phyloP scores from a whole-genome alignment of 2,329 filamentous ascomycete genomes.

The Colletotrichum truncatum region DNA sequence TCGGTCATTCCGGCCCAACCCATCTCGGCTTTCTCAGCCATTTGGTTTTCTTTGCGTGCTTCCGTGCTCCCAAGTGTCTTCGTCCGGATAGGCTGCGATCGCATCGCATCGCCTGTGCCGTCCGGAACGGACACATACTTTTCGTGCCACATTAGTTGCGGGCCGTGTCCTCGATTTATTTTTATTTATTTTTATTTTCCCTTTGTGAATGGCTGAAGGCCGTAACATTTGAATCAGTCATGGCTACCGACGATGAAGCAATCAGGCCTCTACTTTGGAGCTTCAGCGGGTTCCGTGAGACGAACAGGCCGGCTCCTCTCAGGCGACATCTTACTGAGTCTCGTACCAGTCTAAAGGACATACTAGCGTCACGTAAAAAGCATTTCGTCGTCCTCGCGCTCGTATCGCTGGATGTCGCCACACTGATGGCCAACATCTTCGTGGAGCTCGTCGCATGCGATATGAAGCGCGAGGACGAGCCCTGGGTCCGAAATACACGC shows the following conservation, averaged over 20 bases:
- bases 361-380: constrained; percentile 46
- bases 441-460: constrained; percentile 59
- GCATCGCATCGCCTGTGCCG: not conserved
- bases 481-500: constrained; percentile 50
- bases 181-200: not conserved
- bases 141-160: not conserved
- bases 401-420: constrained; percentile 55
- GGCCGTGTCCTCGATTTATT: too few species aligned
- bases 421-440: constrained; percentile 57
- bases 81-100: constrained; percentile 14
- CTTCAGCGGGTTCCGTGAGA: constrained; percentile 28
- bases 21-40: constrained; percentile 2
- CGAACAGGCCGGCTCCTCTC: constrained; percentile 18
- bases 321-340: constrained; percentile 25
- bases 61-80: not conserved
- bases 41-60: not conserved
- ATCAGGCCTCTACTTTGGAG: constrained; percentile 25
- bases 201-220: not conserved
- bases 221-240: not conserved
- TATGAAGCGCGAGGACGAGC: constrained; percentile 46
- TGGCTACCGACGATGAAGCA: constrained; percentile 24
- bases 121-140: not conserved
- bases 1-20: constrained; percentile 18
- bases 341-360: constrained; percentile 17
- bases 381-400: constrained; percentile 55